phyloP scores from a whole-genome alignment of 2,329 filamentous ascomycete genomes.

The Aspergillus ruber region DNA sequence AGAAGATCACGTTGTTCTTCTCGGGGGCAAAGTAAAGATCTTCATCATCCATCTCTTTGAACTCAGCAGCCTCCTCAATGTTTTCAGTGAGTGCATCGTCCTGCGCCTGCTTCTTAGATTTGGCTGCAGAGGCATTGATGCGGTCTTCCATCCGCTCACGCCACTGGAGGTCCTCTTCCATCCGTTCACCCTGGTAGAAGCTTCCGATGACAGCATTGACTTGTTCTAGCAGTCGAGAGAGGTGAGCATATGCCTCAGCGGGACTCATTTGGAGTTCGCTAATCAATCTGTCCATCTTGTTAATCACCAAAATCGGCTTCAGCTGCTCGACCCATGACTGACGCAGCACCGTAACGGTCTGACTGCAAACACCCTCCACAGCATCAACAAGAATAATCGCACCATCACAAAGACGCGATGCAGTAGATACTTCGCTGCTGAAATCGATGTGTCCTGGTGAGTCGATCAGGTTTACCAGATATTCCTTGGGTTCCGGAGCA shows the following conservation, averaged over 20 bases:
- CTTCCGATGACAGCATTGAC: slow-evolving; percentile 96
- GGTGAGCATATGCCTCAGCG: slow-evolving; percentile 77
- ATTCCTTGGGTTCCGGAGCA: slow-evolving; percentile 70
- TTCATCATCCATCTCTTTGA: slow-evolving; percentile 88
- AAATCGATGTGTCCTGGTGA: slow-evolving; percentile 98
- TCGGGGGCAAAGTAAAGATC: slow-evolving; percentile 97
- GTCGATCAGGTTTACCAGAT: slow-evolving; percentile 94
- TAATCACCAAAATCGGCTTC: slow-evolving; percentile 89
- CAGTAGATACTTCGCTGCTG: slow-evolving; percentile 94
- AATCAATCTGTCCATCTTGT: slow-evolving; percentile 94
- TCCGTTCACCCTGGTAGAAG: slow-evolving; percentile 95
- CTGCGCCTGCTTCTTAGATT: slow-evolving; percentile 28
- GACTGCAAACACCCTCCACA: slow-evolving; percentile 95
- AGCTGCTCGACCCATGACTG: slow-evolving; percentile 95
- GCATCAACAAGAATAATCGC: slow-evolving; percentile 92
- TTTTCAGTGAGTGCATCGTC: slow-evolving; percentile 45
- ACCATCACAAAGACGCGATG: slow-evolving; percentile 87
- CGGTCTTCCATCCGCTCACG: slow-evolving; percentile 85
- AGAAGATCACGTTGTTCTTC: slow-evolving; percentile 98
- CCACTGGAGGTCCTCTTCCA: slow-evolving; percentile 98
- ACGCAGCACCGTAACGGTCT: slow-evolving; percentile 91
- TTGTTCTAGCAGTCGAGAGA: slow-evolving; percentile 85
- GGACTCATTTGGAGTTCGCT: slow-evolving; percentile 94
- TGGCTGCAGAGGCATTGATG: slow-evolving; percentile 61
- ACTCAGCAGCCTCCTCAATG: slow-evolving; percentile 51